Percentiles rank a stretch among this genome's conserved stretches.
These are phyloP conservation scores for Penicillium digitatum DNA, from an alignment of 2,329 filamentous ascomycete genomes.

Conservation along the genomic window DNA sequence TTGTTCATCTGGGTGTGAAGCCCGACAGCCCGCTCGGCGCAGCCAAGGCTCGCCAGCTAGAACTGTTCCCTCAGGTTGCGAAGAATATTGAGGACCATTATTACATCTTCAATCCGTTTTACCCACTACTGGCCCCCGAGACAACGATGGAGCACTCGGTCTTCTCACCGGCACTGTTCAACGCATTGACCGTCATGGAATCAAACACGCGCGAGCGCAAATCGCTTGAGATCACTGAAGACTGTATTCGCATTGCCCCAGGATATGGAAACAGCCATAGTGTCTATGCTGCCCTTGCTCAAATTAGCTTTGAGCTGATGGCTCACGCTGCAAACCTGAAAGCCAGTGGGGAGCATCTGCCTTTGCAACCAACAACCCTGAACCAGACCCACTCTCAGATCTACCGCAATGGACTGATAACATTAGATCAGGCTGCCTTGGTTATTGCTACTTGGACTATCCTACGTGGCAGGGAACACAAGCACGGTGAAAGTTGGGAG, in stretches of 20 bases:
- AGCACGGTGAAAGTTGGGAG: slow-evolving; percentile 23
- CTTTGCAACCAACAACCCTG: slow-evolving; percentile 31
- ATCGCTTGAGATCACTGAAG: slow-evolving; percentile 31
- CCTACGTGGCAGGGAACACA: slow-evolving; percentile 30
- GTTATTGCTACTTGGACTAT: slow-evolving; percentile 41
- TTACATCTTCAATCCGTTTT: slow-evolving; percentile 45
- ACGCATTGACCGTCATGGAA: slow-evolving; percentile 41
- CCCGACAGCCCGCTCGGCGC: slow-evolving; percentile 38
- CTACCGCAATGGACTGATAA: slow-evolving; percentile 43
- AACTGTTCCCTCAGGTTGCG: slow-evolving; percentile 33
- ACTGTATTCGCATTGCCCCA: slow-evolving; percentile 28
- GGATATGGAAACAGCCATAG: slow-evolving; percentile 38
- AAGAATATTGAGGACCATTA: slow-evolving; percentile 36
- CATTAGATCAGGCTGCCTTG: slow-evolving; percentile 39
- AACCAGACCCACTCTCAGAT: slow-evolving; percentile 42
- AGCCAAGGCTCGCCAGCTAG: slow-evolving; percentile 34
- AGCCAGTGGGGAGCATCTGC: slow-evolving; percentile 24
- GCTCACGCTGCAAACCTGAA: slow-evolving; percentile 38
- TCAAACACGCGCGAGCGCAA: slow-evolving; percentile 42
- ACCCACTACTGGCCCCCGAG: slow-evolving; percentile 37
- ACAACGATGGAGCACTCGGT: slow-evolving; percentile 39
- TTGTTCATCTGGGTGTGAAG: slow-evolving; percentile 39
- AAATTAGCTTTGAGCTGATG: slow-evolving; percentile 41
- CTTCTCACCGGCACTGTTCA: slow-evolving; percentile 44
- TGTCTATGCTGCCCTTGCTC: slow-evolving; percentile 39